Base-by-base conservation (phyloP, 2,329 filamentous ascomycete genomes). In the Ophiocordyceps polyrhachis-furcata region DNA sequence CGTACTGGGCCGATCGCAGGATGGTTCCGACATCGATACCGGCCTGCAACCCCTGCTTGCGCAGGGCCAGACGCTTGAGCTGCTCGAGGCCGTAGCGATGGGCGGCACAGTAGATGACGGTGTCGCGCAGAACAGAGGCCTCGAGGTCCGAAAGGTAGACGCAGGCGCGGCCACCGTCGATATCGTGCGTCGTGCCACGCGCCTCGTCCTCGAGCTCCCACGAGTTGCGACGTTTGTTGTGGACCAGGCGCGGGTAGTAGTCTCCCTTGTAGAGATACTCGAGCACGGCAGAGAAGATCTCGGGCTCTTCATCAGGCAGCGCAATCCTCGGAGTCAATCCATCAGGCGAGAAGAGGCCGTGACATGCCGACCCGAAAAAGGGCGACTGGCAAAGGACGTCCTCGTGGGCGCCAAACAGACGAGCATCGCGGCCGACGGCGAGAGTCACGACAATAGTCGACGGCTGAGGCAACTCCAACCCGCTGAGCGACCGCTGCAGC, bases 191-290 rank as follows among this genome's bases (percentile, higher is more conserved):
- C 41, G 67, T 67, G 35, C 25, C 9, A 11, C 50, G 50, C 47
- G 49, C 52, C 41, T 56, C 53, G 62, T 83, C 81, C 74, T 94
- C 86, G 67, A 94, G 83, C 62, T 85, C 79, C 83, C 84, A 94
- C 68, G 81, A 82, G 70, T 84, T 81, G 60, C 78, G 81, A 63
- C 80, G 79, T 73, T 83, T 86, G 74, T 84, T 83, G 64, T 86
- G 84, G 54, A 93, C 60, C 67, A 95, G 73, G 63, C 86, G 83
- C 46, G 88, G 88, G 64, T 83, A 91, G 68, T 93, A 94, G 73
- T 93, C 87, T 53, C 84, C 86, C 71, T 93, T 93, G 80, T 95
- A 95, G 53, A 95, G 78, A 63, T 88, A 95, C 70, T 95, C 88
- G 68, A 95, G 85, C 57, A 95, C 72, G 58, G 83, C 88, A 61